Evolutionary conservation across 306 rosid genomes (phyloP).

Genomic region (Mucuna pruriens): DNA sequence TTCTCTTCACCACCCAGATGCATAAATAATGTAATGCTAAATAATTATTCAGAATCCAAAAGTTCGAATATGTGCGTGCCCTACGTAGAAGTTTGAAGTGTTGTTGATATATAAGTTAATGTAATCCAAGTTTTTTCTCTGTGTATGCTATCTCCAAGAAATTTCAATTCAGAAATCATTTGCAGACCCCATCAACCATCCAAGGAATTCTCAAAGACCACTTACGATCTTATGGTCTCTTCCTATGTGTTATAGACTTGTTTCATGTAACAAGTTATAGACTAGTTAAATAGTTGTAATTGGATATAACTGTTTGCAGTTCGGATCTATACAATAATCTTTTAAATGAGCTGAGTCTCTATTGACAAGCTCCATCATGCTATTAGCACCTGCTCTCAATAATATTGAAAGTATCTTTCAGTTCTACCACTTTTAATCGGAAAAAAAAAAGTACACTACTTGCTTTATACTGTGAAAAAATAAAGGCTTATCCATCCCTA

Average conservation of each 20-base stretch:
- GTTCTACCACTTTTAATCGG: too few relatives aligned
- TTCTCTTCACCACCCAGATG: slow-evolving; percentile 15
- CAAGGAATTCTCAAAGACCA: not conserved
- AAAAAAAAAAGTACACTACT: not conserved
- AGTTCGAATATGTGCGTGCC: not conserved
- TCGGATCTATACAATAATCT: too few relatives aligned
- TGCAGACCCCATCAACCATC: not conserved
- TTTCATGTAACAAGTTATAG: not conserved
- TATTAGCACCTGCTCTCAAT: too few relatives aligned
- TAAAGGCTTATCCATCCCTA: not conserved
- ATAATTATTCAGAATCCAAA: slow-evolving; percentile 24
- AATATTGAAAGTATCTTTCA: too few relatives aligned
- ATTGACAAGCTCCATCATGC: too few relatives aligned
- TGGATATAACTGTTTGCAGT: too few relatives aligned
- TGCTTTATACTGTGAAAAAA: not conserved
- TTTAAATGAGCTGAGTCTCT: too few relatives aligned
- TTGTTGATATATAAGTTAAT: not conserved
- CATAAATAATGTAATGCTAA: slow-evolving; percentile 19
- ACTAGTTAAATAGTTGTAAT: too few relatives aligned
- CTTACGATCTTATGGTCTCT: not conserved
- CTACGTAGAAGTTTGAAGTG: not conserved
- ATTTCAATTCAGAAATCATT: not conserved
- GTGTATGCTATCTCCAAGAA: not conserved
- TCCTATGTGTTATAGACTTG: not conserved
- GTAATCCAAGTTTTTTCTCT: not conserved